phyloP scores from a whole-genome alignment of 306 rosid genomes.

The Vigna angularis region DNA sequence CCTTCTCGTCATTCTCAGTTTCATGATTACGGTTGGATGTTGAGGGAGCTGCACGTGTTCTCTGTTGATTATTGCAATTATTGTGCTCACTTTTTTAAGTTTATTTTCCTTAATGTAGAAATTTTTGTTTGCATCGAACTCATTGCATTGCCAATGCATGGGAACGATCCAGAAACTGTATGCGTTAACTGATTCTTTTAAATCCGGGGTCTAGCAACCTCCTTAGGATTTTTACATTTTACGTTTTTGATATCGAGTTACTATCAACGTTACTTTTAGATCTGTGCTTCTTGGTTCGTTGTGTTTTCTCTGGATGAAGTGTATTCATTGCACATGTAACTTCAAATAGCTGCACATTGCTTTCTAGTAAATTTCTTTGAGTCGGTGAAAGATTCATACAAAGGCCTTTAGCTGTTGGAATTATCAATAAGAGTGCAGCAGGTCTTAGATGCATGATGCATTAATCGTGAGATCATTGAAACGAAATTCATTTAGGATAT shows the following conservation, averaged over 20 bases:
- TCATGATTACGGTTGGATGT: background rate
- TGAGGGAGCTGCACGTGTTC: constrained; percentile 21
- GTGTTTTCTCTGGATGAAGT: constrained; percentile 7
- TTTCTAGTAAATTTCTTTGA: constrained; percentile 25
- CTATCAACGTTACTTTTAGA: background rate
- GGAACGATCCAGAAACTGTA: background rate
- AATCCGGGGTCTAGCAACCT: background rate
- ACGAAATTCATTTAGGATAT: background rate
- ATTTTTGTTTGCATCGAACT: background rate
- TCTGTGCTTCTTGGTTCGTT: constrained; percentile 15
- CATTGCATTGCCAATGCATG: background rate
- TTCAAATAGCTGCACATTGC: constrained; percentile 10
- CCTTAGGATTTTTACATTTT: background rate
- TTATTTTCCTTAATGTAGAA: background rate
- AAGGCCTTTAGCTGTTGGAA: background rate
- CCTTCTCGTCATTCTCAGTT: background rate
- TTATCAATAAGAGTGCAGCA: background rate
- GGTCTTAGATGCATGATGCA: background rate
- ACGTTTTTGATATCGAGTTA: background rate
- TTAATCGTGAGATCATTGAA: background rate
- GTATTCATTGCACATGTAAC: background rate
- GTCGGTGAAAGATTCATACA: constrained; percentile 10
- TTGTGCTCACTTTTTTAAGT: background rate
- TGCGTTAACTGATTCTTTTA: background rate
- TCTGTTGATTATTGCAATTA: constrained; percentile 3